phyloP scores from a whole-genome alignment of 108 stramenopile genomes.

The Fragilariopsis cylindrus region DNA sequence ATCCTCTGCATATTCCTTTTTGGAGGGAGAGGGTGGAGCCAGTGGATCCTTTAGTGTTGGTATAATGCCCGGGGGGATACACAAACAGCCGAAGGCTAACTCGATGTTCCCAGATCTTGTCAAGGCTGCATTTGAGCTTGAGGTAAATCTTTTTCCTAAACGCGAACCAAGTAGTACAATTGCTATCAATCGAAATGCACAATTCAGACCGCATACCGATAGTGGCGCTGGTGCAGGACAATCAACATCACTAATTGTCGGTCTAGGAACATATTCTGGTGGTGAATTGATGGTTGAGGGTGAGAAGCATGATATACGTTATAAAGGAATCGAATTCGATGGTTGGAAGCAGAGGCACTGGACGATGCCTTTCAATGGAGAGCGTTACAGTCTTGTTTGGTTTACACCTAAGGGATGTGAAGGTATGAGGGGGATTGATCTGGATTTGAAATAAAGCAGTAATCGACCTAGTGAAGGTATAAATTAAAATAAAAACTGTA shows the following conservation, averaged over 20 bases:
- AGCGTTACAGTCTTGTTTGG: conserved; percentile 94
- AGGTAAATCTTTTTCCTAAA: conserved; percentile 66
- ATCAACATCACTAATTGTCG: conserved; percentile 88
- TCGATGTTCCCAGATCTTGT: conserved; percentile 89
- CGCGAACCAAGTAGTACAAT: conserved; percentile 90
- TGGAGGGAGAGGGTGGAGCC: conserved; percentile 72
- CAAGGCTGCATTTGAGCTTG: conserved; percentile 84
- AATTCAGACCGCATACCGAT: conserved; percentile 90
- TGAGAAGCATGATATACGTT: conserved; percentile 83
- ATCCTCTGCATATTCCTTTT: conserved; percentile 68
- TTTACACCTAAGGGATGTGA: conserved; percentile 94
- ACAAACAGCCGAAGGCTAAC: conserved; percentile 81
- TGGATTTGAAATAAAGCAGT: conserved; percentile 14
- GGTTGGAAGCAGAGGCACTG: conserved; percentile 95
- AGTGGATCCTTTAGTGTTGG: conserved; percentile 82
- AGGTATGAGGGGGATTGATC: conserved; percentile 74
- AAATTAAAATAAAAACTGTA: too few relatives aligned
- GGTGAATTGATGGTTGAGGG: conserved; percentile 94
- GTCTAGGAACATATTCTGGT: conserved; percentile 84
- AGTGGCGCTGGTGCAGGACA: conserved; percentile 95
- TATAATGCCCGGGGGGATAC: conserved; percentile 71
- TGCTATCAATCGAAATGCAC: conserved; percentile 96
- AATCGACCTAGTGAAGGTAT: too few relatives aligned
- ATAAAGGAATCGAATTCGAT: conserved; percentile 90
- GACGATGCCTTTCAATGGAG: conserved; percentile 92